Evolutionary conservation across 2,329 filamentous ascomycete species (phyloP), one percentile per base, ranked within the genome.

Genomic region (Xylaria sp.): DNA sequence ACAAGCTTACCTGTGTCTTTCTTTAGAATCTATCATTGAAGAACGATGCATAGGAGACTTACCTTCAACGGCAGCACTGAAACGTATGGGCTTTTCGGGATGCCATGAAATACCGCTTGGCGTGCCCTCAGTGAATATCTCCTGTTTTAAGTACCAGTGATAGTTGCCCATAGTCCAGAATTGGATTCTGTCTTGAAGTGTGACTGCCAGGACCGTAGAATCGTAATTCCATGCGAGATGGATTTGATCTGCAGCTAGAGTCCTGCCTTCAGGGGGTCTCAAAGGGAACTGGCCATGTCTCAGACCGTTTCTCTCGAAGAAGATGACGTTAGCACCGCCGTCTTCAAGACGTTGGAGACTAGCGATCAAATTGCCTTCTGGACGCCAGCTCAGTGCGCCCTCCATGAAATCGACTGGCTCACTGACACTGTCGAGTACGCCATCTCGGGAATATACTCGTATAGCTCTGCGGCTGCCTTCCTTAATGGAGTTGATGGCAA

Each of bases 111-210:
- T 65, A 46, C 71, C 67, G 52, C 69, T 55, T 46, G 74, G 68
- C 2, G 68, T 66, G 10, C 67, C 68, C 6, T 72, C 67, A 5
- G 81, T 76, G 5, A 77, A 75, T 5, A 97, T 80, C 71, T 97
- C 92, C 72, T 96, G 92, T 76, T 99, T 99, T 13, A 99, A 80
- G 73, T 97, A 97, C 84, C 94, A 99, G 72, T 97, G 91, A 67
- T 99, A 99, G 73, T 99, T 99, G 18, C 91, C 90, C 82, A 89
- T 96, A 0, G 92, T 96, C 94, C 94, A 99, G 1, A 99, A 78
- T 71, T 99, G 94, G n/a, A 94, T 77, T 58, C 85, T 82, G 64
- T 92, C 84, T 37, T 79, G 78, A 66, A 92, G 84, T 1, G 84
- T 80, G n/a, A 97, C 87, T 4, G 93, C 92, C 51, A 99, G 80